These are phyloP conservation scores for Actinomucor elegans DNA, from an alignment of 371 early-diverging fungal species.

Conservation along the genomic window DNA sequence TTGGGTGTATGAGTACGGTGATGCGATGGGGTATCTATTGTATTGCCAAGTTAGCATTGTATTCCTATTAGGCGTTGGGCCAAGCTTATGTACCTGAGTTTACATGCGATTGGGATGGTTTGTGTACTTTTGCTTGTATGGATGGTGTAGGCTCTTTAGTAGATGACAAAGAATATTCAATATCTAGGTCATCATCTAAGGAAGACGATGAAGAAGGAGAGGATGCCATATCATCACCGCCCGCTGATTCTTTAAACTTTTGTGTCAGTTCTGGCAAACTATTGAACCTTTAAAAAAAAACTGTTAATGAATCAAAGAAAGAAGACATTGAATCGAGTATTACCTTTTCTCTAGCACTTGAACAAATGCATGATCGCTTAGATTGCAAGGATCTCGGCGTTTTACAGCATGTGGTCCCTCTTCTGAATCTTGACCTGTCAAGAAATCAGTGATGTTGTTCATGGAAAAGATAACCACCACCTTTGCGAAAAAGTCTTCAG, in stretches of 20 bases:
- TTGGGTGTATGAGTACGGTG: neutral
- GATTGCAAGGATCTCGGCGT: constrained; percentile 7
- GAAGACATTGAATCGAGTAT: neutral
- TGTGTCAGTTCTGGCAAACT: neutral
- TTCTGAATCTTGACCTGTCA: constrained; percentile 4
- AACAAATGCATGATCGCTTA: constrained; percentile 14
- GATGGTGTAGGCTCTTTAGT: neutral
- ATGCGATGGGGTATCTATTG: constrained; percentile 4
- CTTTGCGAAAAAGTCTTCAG: constrained; percentile 10
- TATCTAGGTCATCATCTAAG: neutral
- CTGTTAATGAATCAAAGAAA: too few species aligned
- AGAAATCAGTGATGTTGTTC: constrained; percentile 11
- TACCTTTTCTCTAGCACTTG: constrained; percentile 14
- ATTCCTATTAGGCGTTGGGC: too few species aligned
- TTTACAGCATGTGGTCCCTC: neutral
- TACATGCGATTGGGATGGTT: too few species aligned
- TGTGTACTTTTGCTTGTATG: neutral
- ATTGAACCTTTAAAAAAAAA: neutral
- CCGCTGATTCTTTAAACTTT: constrained; percentile 9
- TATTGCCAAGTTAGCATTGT: too few species aligned
- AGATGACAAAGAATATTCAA: neutral
- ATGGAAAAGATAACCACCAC: constrained; percentile 1
- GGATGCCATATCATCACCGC: constrained; percentile 13
- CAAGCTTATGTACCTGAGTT: too few species aligned
- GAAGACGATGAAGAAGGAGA: neutral